Base-by-base conservation (phyloP, 2,329 filamentous ascomycete genomes). In the Fusarium armeniacum region DNA sequence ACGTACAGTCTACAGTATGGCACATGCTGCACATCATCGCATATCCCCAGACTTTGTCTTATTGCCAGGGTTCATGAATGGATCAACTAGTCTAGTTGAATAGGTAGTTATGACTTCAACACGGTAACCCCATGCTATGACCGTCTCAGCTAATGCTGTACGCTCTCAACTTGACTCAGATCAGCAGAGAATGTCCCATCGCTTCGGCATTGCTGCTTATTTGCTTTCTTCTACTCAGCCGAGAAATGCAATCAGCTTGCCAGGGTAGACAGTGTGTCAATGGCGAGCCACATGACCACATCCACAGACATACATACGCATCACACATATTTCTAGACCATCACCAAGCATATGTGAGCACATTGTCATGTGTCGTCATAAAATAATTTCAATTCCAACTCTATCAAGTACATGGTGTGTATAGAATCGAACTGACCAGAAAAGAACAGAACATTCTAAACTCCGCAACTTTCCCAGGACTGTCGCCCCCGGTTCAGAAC, bases 401-500 rank as follows among this genome's bases (percentile, higher is more conserved):
- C 43, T 43, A 43, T 44, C 36, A 62, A 44, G 15, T n/a, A 22
- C 36, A 33, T 16, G 43, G 10, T n/a, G 20, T 43, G 36, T n/a
- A 43, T 32, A 47, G 35, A 64, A 36, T 49, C 24, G 33, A 22
- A 40, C 33, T 40, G 49, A 35, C 24, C 22, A 38, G 45, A 62
- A 58, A 45, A 36, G 45, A 62, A 57, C 50, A 47, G 46, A 67
- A 38, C 38, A 38, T 56, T 69, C 53, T 57, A 54, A 67, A 69
- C 55, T 67, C 52, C 51, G 40, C 57, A 51, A 59, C 62, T 50
- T 65, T 62, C 70, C 67, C 62, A 73, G 45, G 33, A 38, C 67
- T 62, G 65, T 58, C 63, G 64, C 71, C 59, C 47, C 57, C 65
- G 40, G 59, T 64, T 58, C 55, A 63, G 59, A 54, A 52, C 61